Base-by-base conservation (phyloP, 2,329 filamentous ascomycete species). In the Colletotrichum sp. region DNA sequence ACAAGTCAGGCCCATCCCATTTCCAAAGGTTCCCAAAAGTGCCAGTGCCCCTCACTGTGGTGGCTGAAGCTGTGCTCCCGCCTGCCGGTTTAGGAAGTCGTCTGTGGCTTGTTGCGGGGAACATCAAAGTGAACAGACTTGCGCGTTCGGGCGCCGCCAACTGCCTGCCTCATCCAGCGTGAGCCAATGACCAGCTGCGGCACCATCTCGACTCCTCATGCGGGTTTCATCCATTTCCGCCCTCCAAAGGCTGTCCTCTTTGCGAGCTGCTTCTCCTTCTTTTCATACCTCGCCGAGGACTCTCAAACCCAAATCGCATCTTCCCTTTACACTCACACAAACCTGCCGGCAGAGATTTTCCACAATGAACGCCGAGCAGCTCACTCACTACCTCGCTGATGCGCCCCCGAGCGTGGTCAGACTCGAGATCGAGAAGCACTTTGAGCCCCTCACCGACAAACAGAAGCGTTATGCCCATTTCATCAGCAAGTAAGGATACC, bases 401-500 rank as follows among this genome's bases (percentile, higher is more conserved):
- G 93, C 94, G 78, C 97, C 97, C 61, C 97, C 97, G 1, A 94
- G 93, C 64, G 92, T 98, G 72, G 96, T 98, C 74, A 92, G 93
- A 63, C 91, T 99, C 65, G 93, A 95, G 83, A 97, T 98, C 83
- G 95, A 95, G 86, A 94, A 95, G 82, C 96, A 98, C 86, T 99
- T 98, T 81, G 94, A 96, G 71, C 92, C 92, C 43, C 85, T 97
- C 76, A 90, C 86, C 69, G 91, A 94, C 80, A 89, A 94, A 82
- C 92, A 98, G 87, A 96, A 96, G 87, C 93, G 94, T 82, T 98
- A 98, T 89, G 94, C 96, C 78, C 96, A 98, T 86, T 96, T 93
- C 82, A 95, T 98, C 82, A 95, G 93, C 90, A 92, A 90, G 94
- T 95, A 89, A 79, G 88, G 77, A 69, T 30, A 62, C 26, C 26